These are phyloP conservation scores for Aureobasidium sp. DNA, from an alignment of 2,329 filamentous ascomycete species.

Conservation along the genomic window DNA sequence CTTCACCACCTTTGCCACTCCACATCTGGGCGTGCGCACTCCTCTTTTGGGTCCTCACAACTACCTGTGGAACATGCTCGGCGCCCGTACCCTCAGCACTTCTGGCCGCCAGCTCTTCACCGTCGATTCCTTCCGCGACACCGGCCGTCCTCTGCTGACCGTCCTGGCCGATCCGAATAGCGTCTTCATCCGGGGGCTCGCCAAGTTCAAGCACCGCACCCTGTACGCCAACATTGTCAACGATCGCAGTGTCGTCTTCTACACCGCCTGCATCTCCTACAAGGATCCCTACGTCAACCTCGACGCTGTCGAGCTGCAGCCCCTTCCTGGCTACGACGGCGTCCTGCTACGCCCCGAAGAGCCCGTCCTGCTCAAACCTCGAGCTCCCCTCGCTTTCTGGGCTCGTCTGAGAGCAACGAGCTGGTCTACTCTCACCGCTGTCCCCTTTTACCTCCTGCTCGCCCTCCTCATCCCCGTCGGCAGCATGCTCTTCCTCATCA, in stretches of 20 bases:
- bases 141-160: slow-evolving; percentile 69
- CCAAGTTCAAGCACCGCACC: slow-evolving; percentile 66
- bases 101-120: slow-evolving; percentile 84
- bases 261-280: slow-evolving; percentile 71
- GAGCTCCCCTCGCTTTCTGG: slow-evolving; percentile 19
- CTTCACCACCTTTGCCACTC: slow-evolving; percentile 87
- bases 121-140: slow-evolving; percentile 78
- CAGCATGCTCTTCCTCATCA: slow-evolving; percentile 63
- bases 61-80: slow-evolving; percentile 66
- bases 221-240: slow-evolving; percentile 85
- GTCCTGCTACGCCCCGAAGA: slow-evolving; percentile 65
- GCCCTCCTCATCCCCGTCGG: slow-evolving; percentile 67
- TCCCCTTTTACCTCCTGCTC: slow-evolving; percentile 61
- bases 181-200: slow-evolving; percentile 76
- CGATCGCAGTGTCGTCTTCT: slow-evolving; percentile 74
- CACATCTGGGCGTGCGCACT: slow-evolving; percentile 52
- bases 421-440: slow-evolving; percentile 40
- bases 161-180: slow-evolving; percentile 76
- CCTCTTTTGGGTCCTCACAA: slow-evolving; percentile 38
- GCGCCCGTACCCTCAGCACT: slow-evolving; percentile 69
- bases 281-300: slow-evolving; percentile 70
- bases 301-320: slow-evolving; percentile 63
- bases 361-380: slow-evolving; percentile 48
- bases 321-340: slow-evolving; percentile 63
- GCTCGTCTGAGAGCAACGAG: slow-evolving; percentile 20